phyloP scores from a whole-genome alignment of 331 rosid genomes.

The Quercus lobata region DNA sequence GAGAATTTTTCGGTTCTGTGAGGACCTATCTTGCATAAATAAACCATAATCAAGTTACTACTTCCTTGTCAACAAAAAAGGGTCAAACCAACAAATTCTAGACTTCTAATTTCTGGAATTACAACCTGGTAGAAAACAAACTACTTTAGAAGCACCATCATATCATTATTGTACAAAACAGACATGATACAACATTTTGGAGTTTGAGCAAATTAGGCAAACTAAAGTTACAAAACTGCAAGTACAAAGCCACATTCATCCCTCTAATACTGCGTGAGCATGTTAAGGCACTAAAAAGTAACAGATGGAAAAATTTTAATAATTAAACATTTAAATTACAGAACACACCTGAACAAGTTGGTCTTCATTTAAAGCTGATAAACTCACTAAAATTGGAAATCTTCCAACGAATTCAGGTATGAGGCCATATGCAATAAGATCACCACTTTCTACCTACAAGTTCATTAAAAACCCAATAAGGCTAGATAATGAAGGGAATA shows the following conservation, averaged over 20 bases:
- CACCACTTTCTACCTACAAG: slow-evolving; percentile 66
- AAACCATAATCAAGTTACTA: not conserved
- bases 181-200: not conserved
- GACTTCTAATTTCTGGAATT: not conserved
- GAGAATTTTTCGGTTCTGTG: slow-evolving; percentile 67
- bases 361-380: slow-evolving; percentile 65
- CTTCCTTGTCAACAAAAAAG: not conserved
- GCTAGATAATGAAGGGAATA: slow-evolving; percentile 1
- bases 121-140: not conserved
- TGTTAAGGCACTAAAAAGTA: not conserved
- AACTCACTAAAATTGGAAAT: slow-evolving; percentile 58
- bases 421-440: slow-evolving; percentile 66
- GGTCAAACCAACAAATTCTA: not conserved
- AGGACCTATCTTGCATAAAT: slow-evolving; percentile 44
- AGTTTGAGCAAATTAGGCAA: not conserved
- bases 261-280: not conserved
- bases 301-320: not conserved
- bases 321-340: not conserved
- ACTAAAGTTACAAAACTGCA: not conserved
- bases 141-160: slow-evolving; percentile 1
- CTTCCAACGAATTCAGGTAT: slow-evolving; percentile 79
- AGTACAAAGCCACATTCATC: not conserved
- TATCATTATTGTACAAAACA: not conserved
- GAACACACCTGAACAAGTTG: slow-evolving; percentile 58
- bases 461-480: slow-evolving; percentile 9